Conservation (phyloP, 2,329 filamentous ascomycete genomes). For the Fusarium circinatum region DNA sequence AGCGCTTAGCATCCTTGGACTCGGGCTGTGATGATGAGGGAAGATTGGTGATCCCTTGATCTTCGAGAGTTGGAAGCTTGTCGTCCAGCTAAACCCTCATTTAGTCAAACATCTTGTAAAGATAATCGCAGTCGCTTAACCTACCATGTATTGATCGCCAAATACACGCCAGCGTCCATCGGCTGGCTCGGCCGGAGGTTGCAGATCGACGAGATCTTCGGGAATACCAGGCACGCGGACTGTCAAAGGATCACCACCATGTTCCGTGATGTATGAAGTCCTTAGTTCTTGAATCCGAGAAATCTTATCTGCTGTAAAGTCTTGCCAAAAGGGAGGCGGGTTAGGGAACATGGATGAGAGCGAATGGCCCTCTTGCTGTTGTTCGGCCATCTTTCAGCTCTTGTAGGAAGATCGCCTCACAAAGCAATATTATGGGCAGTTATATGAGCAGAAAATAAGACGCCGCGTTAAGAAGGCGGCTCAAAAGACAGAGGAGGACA, state of each 20-base stretch:
- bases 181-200: slow-evolving; percentile 81
- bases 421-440: not conserved
- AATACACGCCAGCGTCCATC: slow-evolving; percentile 80
- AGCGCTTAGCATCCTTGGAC: slow-evolving; percentile 64
- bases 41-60: slow-evolving; percentile 77
- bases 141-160: slow-evolving; percentile 71
- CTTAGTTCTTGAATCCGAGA: slow-evolving; percentile 62
- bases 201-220: slow-evolving; percentile 77
- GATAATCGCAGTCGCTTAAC: not conserved
- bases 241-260: slow-evolving; percentile 42
- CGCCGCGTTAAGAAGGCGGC: not conserved
- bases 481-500: not conserved
- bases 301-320: slow-evolving; percentile 83
- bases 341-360: slow-evolving; percentile 79
- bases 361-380: slow-evolving; percentile 58
- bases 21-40: slow-evolving; percentile 52
- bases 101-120: not conserved
- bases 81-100: slow-evolving; percentile 61
- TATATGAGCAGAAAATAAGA: not conserved
- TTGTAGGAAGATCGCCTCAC: slow-evolving; percentile 25
- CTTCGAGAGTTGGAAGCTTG: slow-evolving; percentile 72
- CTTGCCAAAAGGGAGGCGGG: slow-evolving; percentile 89
- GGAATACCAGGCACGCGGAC: slow-evolving; percentile 65
- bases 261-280: slow-evolving; percentile 50
- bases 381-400: slow-evolving; percentile 65